Evolutionary conservation across 148 eudicot species (phyloP), one percentile per base, ranked within the genome.

Genomic region (Chenopodium suecicum): DNA sequence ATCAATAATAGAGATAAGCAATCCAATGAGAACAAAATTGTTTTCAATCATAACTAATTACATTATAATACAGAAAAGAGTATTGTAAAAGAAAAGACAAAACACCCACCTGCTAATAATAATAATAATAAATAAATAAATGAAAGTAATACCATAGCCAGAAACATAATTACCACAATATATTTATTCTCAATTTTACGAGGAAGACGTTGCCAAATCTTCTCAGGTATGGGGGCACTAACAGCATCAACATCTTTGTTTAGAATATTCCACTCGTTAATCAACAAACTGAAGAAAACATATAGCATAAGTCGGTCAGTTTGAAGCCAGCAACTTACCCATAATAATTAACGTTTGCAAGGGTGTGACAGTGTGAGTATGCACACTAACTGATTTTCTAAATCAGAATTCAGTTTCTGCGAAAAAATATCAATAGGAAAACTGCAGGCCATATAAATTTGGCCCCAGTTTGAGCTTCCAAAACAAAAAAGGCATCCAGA

Each of bases 231-330:
- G 58, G 91, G 90, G 75, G 79, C 83, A 70, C 84, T 83, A 63
- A 68, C 83, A 82, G 80, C 84, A 69, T 72, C 79, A 65, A 62
- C 86, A 83, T 78, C 84, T 79, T 85, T 72, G 37, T 83, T 87
- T 19, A 91, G 80, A 87, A 73, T 84, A 27, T 83, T 84, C 97
- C 94, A 90, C 87, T 92, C 98, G 77, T 88, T 87, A 79, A 13
- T 84, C 77, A 94, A 83, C 80, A 94, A 90, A 64, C 98, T 94
- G 89, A 81, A 85, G 12, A 78, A 23, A 84, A 77, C 62, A 78
- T 20, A 78, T 20, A 78, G 12, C 25, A 75, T 44, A 78, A 70
- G 47, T 54, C 19, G 50, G 73, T 74, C 34, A 79, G 50, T 17
- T 65, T 66, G 13, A 16, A 32, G 4, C 76, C 32, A 31, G 41